Percentiles rank a stretch among this genome's conserved stretches.
These are phyloP conservation scores for Eimeria zaria DNA, from an alignment of 169 alveolate species.

Conservation along the genomic window DNA sequence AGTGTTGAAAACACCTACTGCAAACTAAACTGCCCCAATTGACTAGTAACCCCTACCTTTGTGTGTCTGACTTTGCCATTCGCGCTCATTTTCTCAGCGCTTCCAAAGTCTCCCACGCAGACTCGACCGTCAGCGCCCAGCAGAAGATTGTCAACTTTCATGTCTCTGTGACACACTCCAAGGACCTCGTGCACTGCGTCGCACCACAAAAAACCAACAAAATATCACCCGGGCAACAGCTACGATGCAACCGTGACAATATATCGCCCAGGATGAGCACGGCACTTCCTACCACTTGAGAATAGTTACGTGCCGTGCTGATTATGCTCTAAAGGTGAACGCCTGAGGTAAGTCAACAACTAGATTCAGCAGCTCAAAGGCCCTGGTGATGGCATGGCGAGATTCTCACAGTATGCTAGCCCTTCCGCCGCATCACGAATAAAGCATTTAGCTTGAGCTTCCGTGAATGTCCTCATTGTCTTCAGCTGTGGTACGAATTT, in stretches of 20 bases:
- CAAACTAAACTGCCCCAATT: background rate
- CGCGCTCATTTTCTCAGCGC: conserved; percentile 82
- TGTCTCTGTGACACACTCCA: conserved; percentile 81
- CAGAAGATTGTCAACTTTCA: conserved; percentile 84
- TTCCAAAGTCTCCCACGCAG: conserved; percentile 80
- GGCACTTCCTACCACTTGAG: background rate
- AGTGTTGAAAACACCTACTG: background rate
- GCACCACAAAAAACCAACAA: background rate
- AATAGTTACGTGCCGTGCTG: background rate
- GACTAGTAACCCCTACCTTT: conserved; percentile 57
- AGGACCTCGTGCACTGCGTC: conserved; percentile 84
- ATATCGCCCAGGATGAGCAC: background rate
- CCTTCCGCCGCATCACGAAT: conserved; percentile 83
- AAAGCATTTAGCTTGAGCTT: conserved; percentile 80
- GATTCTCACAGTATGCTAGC: conserved; percentile 72
- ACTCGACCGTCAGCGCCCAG: conserved; percentile 83
- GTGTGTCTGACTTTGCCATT: conserved; percentile 81
- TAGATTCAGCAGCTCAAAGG: background rate
- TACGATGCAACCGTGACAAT: background rate
- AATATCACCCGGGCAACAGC: background rate
- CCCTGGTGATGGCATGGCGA: background rate
- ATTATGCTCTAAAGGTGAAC: background rate
- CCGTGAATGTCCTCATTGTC: conserved; percentile 47
- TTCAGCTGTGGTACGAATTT: conserved; percentile 51
- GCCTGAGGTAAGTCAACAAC: background rate